Base-by-base conservation (phyloP, 768 basidiomycete species). In the Lyophyllum semitale region DNA sequence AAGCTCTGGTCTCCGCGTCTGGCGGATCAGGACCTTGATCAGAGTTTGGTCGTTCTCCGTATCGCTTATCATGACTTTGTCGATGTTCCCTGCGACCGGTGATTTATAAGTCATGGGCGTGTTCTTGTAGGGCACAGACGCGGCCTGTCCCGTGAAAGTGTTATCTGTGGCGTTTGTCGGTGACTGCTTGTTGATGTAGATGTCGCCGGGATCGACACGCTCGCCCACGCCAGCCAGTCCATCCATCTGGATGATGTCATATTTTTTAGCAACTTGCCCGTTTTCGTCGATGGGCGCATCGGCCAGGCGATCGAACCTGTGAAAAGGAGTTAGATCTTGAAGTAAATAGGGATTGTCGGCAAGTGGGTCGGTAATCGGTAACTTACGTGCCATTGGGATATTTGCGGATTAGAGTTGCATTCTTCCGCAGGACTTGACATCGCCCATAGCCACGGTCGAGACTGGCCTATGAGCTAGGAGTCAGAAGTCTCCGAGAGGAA, bases 301-400 rank as follows among this genome's bases (percentile, higher is more conserved):
- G 9, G 95, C 95, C 30, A 97, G 76, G 45, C 97, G 93, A 73
- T 99, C 97, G 68, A 87, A 95, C 9, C 93, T 95, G n/a, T 48
- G 9, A 41, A 35, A 44, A 26, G 22, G 13, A 48, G 25, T 29
- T 35, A 57, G 33, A 17, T 13, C 20, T 45, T 57, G 49, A 60
- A 48, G 49, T 47, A 58, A 54, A 57, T 46, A 30, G 26, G n/a
- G 37, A 60, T 54, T 50, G 26, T 27, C 32, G 26, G 38, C 5
- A 18, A 18, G n/a, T 15, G 18, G 5, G 37, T 33, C 52, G 29
- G 18, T 33, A 35, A 22, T 25, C 30, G 57, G 29, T 27, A 8
- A 89, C 94, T 73, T 69, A 94, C 88, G 96, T 94, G 71, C 95
- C 95, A 68, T 98, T 99, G 33, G 95, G 90, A 73, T 98, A 98